A percentile compares a stretch with the other conserved stretches of the same genome.
Evolutionary conservation across 352 stramenopile genomes (phyloP).

Genomic region (Globisporangium middletonii): DNA sequence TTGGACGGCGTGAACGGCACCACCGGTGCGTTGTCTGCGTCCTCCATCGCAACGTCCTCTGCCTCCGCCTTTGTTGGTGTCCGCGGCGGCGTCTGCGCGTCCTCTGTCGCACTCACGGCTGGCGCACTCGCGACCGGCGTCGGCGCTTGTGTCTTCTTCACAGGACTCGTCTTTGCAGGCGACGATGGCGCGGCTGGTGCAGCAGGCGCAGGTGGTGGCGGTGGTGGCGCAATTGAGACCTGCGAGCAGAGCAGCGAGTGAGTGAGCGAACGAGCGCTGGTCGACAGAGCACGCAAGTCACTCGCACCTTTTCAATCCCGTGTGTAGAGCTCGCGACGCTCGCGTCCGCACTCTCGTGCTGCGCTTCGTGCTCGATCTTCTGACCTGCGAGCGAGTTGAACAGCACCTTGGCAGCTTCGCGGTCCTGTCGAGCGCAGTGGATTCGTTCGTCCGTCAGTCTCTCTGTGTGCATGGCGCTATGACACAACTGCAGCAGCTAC

Average conservation of each 20-base stretch:
- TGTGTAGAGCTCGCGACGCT: constrained; percentile 26
- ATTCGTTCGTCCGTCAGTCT: neutral
- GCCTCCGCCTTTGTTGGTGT: neutral
- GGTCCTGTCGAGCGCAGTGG: constrained; percentile 38
- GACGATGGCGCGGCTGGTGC: constrained; percentile 1
- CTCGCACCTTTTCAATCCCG: constrained; percentile 30
- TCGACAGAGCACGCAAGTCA: neutral
- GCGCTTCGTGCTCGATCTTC: constrained; percentile 48
- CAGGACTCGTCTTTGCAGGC: constrained; percentile 16
- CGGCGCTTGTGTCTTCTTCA: constrained; percentile 3
- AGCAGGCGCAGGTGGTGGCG: constrained; percentile 15
- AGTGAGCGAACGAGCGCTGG: neutral
- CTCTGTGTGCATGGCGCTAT: neutral
- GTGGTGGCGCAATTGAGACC: constrained; percentile 17
- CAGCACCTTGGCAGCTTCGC: constrained; percentile 61
- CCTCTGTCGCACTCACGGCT: constrained; percentile 6
- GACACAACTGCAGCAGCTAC: neutral
- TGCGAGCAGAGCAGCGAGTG: constrained; percentile 15
- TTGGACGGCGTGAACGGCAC: constrained; percentile 61
- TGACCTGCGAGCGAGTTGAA: constrained; percentile 75
- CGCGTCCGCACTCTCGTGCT: constrained; percentile 21
- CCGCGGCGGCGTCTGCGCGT: constrained; percentile 7
- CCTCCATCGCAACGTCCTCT: constrained; percentile 32
- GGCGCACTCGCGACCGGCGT: constrained; percentile 13
- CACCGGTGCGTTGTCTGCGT: constrained; percentile 15